Percentiles rank a stretch among this genome's conserved stretches.
These are phyloP conservation scores for Phialocephala subalpina DNA, from an alignment of 2,329 filamentous ascomycete genomes.

Conservation along the genomic window DNA sequence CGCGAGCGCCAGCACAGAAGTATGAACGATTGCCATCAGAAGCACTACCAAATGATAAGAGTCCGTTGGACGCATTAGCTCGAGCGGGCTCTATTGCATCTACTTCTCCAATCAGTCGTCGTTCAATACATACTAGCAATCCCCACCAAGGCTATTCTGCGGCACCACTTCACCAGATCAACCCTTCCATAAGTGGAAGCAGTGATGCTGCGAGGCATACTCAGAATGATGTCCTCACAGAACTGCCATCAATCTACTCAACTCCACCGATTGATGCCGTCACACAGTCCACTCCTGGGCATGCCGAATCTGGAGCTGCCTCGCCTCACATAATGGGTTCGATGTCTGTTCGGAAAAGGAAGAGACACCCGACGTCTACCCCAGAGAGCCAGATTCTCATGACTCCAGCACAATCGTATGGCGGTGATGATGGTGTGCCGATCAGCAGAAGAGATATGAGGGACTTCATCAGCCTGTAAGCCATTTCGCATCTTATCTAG, in stretches of 20 bases:
- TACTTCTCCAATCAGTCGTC: not conserved
- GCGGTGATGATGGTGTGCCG: conserved; percentile 4
- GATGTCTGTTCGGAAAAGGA: conserved; percentile 13
- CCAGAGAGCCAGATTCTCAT: not conserved
- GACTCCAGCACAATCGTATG: conserved; percentile 13
- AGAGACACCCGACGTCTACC: not conserved
- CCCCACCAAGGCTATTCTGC: not conserved
- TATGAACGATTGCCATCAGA: not conserved
- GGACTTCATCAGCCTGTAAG: conserved; percentile 25
- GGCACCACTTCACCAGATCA: not conserved
- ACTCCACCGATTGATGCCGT: conserved; percentile 25
- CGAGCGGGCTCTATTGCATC: not conserved
- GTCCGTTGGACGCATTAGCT: not conserved
- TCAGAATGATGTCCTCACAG: not conserved
- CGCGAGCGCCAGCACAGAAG: not conserved
- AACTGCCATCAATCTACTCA: conserved; percentile 26
- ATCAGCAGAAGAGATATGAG: conserved; percentile 19
- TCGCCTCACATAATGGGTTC: not conserved
- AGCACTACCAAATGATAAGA: not conserved
- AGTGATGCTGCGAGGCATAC: not conserved
- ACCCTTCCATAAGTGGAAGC: not conserved
- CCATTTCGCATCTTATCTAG: not conserved
- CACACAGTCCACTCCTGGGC: conserved; percentile 1
- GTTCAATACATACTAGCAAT: not conserved
- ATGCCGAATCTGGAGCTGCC: not conserved